Conservation (phyloP, 331 rosid species). For the Phaseolus coccineus region DNA sequence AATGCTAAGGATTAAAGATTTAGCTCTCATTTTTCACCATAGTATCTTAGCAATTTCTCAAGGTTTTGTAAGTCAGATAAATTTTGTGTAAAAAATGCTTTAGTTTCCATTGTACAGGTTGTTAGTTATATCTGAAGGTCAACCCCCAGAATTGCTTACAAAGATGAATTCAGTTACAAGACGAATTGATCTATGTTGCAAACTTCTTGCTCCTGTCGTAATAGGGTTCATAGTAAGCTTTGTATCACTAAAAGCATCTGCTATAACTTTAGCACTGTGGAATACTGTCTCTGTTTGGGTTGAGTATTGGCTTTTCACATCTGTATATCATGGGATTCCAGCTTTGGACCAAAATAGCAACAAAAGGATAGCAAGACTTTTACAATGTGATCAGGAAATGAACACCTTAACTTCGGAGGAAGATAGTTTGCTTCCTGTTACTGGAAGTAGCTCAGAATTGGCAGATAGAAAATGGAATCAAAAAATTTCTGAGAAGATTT, state of each 20-base stretch:
- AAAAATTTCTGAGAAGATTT: constrained; percentile 45
- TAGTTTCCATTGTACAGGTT: constrained; percentile 71
- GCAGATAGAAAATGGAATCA: constrained; percentile 40
- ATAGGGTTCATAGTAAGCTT: constrained; percentile 88
- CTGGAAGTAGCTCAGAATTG: constrained; percentile 21
- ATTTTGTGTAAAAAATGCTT: neutral
- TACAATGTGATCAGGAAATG: constrained; percentile 45
- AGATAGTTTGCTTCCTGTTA: constrained; percentile 47
- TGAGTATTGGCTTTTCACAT: constrained; percentile 84
- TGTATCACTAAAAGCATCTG: constrained; percentile 81
- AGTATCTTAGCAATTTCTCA: neutral
- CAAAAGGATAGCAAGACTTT: constrained; percentile 57
- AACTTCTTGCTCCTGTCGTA: constrained; percentile 84
- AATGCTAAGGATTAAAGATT: neutral
- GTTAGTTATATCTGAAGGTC: constrained; percentile 82
- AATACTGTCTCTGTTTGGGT: constrained; percentile 70
- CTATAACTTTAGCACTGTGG: constrained; percentile 81
- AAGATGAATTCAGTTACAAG: constrained; percentile 71
- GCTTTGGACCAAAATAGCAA: constrained; percentile 67
- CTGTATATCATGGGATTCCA: constrained; percentile 80
- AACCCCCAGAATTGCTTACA: constrained; percentile 69
- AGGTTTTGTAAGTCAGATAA: neutral
- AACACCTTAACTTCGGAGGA: constrained; percentile 38
- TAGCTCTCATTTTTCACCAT: constrained; percentile 4
- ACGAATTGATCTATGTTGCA: constrained; percentile 84